Percentiles rank a stretch among this genome's conserved stretches.
Evolutionary conservation across 768 basidiomycete genomes (phyloP).

Genomic region (Podaxis pistillaris): DNA sequence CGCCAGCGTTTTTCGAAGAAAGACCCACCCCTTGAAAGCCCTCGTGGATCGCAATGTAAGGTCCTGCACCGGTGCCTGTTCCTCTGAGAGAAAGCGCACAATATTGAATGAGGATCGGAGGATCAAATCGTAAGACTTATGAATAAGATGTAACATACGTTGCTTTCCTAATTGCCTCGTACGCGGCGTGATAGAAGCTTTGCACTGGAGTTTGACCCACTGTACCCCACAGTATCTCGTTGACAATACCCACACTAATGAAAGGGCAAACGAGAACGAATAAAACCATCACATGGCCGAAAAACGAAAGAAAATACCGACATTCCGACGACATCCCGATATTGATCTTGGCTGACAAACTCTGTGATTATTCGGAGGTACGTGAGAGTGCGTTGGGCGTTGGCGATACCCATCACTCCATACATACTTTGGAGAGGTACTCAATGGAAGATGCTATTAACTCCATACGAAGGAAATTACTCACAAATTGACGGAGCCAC

Average conservation of each 20-base stretch:
- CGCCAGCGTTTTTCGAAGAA: slow-evolving; percentile 16
- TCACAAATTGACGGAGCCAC: slow-evolving; percentile 65
- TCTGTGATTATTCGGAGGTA: slow-evolving; percentile 79
- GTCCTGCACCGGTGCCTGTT: slow-evolving; percentile 55
- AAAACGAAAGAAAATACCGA: slow-evolving; percentile 26
- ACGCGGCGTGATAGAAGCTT: slow-evolving; percentile 46
- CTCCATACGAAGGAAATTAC: slow-evolving; percentile 16
- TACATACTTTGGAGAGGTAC: slow-evolving; percentile 40
- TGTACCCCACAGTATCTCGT: slow-evolving; percentile 57
- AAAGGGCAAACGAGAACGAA: slow-evolving; percentile 14
- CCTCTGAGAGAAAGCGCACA: slow-evolving; percentile 43
- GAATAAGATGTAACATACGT: slow-evolving; percentile 29
- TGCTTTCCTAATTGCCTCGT: slow-evolving; percentile 41
- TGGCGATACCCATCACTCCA: slow-evolving; percentile 87
- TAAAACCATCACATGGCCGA: not conserved
- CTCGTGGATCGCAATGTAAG: slow-evolving; percentile 61
- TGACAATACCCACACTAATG: slow-evolving; percentile 54
- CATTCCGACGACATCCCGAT: slow-evolving; percentile 71
- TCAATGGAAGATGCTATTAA: slow-evolving; percentile 8
- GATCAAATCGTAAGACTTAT: slow-evolving; percentile 1
- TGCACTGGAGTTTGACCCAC: slow-evolving; percentile 49
- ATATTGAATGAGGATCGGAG: slow-evolving; percentile 1
- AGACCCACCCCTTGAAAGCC: slow-evolving; percentile 55
- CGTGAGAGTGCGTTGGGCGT: slow-evolving; percentile 81
- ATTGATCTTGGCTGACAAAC: slow-evolving; percentile 82